Evolutionary conservation across 306 rosid species (phyloP).

Genomic region (Ziziphus jujuba): DNA sequence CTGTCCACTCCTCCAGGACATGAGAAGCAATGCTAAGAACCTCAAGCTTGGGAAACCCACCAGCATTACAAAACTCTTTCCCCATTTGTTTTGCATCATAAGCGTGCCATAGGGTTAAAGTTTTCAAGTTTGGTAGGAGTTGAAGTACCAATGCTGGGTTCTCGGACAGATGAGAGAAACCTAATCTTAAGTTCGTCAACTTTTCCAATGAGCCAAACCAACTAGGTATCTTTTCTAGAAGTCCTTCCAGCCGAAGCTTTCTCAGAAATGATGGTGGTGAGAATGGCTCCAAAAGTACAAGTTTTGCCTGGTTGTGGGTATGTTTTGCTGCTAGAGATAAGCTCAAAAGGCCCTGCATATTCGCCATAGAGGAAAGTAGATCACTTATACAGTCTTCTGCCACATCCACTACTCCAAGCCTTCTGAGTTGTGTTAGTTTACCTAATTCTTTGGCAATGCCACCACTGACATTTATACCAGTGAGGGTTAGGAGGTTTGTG

Average conservation of each 20-base stretch:
- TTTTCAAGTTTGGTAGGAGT: constrained; percentile 28
- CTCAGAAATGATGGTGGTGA: constrained; percentile 23
- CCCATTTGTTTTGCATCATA: constrained; percentile 19
- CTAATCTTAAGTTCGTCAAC: constrained; percentile 22
- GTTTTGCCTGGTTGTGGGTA: background rate
- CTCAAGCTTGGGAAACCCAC: constrained; percentile 29
- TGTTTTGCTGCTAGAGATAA: constrained; percentile 20
- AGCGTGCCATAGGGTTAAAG: constrained; percentile 22
- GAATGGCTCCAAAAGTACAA: constrained; percentile 24
- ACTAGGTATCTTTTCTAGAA: constrained; percentile 14
- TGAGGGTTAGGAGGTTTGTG: constrained; percentile 22
- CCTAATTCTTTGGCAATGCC: constrained; percentile 27
- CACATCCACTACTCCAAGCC: constrained; percentile 24
- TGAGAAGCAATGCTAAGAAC: constrained; percentile 24
- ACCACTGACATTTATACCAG: constrained; percentile 21
- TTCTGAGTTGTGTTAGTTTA: constrained; percentile 23
- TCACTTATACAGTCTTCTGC: constrained; percentile 22
- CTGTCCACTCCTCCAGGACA: constrained; percentile 29
- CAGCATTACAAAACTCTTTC: constrained; percentile 18
- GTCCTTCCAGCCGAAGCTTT: constrained; percentile 20
- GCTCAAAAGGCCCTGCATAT: constrained; percentile 22
- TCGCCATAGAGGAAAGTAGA: constrained; percentile 20
- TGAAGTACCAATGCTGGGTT: constrained; percentile 25
- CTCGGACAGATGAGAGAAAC: constrained; percentile 16
- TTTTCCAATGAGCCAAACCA: constrained; percentile 26